Percentiles rank a stretch among this genome's conserved stretches.
Evolutionary conservation across 306 rosid species (phyloP).

Genomic region (Corylus heterophylla): DNA sequence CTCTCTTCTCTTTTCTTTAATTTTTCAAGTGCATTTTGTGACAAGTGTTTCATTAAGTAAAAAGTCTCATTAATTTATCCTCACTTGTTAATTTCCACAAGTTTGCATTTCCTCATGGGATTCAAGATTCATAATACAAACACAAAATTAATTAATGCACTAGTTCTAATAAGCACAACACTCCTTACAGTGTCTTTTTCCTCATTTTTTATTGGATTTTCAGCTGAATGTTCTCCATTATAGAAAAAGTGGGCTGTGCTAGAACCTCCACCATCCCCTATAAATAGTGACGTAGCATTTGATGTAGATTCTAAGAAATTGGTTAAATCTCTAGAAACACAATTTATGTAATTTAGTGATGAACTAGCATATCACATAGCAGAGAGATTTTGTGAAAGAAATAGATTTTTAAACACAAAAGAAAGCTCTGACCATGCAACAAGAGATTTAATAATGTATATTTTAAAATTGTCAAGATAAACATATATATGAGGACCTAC

Average conservation of each 20-base stretch:
- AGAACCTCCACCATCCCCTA: not conserved
- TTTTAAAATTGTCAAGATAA: not conserved
- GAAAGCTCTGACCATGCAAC: not conserved
- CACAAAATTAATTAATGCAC: not conserved
- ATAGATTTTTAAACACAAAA: not conserved
- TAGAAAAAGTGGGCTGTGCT: not conserved
- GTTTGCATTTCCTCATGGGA: not conserved
- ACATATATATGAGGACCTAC: not conserved
- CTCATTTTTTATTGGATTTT: no score
- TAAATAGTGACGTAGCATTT: not conserved
- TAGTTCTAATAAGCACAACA: not conserved
- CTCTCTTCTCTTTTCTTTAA: no score
- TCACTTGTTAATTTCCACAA: not conserved
- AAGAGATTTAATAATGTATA: not conserved
- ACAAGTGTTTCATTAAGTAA: no score
- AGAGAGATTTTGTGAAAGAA: not conserved
- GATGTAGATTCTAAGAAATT: not conserved
- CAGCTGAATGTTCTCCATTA: not conserved
- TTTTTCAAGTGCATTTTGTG: no score
- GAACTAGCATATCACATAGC: not conserved
- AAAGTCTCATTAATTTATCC: no score
- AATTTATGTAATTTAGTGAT: not conserved
- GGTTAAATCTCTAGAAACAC: not conserved
- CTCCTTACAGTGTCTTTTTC: not conserved
- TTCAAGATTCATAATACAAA: not conserved